Evolutionary conservation across 73 alveolate species (phyloP), one percentile per base, ranked within the genome.

Genomic region (Paramecium primaurelia): DNA sequence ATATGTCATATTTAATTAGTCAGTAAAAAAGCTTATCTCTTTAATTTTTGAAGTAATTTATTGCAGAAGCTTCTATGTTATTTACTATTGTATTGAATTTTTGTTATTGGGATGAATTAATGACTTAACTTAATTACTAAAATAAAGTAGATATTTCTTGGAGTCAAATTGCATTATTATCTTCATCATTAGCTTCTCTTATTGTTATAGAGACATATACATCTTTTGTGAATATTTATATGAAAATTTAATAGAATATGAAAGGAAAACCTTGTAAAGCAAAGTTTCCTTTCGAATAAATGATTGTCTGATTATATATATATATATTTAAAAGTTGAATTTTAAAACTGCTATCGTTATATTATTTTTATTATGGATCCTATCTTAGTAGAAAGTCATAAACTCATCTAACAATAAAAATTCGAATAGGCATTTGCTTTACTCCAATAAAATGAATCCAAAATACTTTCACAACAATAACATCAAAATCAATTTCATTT

Each of bases 401-500:
- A 54, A 54, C 32, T 54, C 25, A 54, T 54, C 5, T 11, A 54
- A 54, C 12, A n/a, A 54, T 4, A 54, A 18, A 54, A 54, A 54
- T 54, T 54, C 9, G 36, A 54, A 54, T 8, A 54, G 32, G 69
- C 34, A 54, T 54, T 54, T 54, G 9, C 28, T 4, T 54, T 54
- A 34, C 32, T 54, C 3, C 11, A 54, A 54, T 18, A 54, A 54
- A 54, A 54, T 22, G 69, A 54, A 54, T 54, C 69, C 34, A 16
- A 54, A 54, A 54, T 54, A 54, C 69, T 54, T 54, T 18, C 6
- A 18, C 69, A 54, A 54, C 69, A 18, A 54, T 22, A 54, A 54
- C 30, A 64, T 64, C 45, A 64, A 64, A 64, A 64, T 64, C 84
- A 64, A 64, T 64, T 64, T 64, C 47, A 64, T 64, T 64, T 64